These are phyloP conservation scores for Tylopilus plumbeoviolaceoides DNA, from an alignment of 768 basidiomycete genomes.

Conservation along the genomic window DNA sequence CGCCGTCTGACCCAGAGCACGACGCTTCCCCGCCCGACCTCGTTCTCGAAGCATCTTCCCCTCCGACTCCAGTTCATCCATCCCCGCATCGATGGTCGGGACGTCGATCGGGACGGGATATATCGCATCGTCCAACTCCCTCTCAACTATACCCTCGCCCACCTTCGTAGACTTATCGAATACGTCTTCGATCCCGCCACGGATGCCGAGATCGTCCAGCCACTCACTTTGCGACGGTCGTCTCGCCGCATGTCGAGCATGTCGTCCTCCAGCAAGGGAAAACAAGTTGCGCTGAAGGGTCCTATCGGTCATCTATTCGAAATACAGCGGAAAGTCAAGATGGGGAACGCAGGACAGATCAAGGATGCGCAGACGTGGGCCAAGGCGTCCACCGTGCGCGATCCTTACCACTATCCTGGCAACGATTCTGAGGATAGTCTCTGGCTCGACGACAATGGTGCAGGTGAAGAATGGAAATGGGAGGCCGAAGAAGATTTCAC, in stretches of 20 bases:
- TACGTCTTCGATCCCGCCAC: conserved; percentile 47
- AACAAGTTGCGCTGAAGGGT: conserved; percentile 10
- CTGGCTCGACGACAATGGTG: conserved; percentile 30
- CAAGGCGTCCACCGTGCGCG: conserved; percentile 49
- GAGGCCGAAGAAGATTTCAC: conserved; percentile 66
- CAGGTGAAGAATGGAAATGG: conserved; percentile 58
- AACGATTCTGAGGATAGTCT: conserved; percentile 36
- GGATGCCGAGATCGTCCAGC: conserved; percentile 22
- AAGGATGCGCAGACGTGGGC: conserved; percentile 44
- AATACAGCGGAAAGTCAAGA: conserved; percentile 44
- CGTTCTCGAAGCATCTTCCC: conserved; percentile 57
- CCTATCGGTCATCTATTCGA: conserved; percentile 54
- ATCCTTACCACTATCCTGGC: conserved; percentile 43
- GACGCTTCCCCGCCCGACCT: conserved; percentile 39
- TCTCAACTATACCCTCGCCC: conserved; percentile 63
- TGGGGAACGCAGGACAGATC: conserved; percentile 52
- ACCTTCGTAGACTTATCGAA: conserved; percentile 56
- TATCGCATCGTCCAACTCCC: conserved; percentile 69
- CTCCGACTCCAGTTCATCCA: conserved; percentile 61
- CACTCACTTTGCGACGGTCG: conserved; percentile 15
- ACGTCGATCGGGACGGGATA: conserved; percentile 43
- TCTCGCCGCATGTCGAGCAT: conserved; percentile 25
- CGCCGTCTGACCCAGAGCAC: conserved; percentile 37
- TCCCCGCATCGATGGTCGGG: conserved; percentile 21
- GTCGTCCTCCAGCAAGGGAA: conserved; percentile 17